Evolutionary conservation across 2,329 filamentous ascomycete species (phyloP).

Genomic region (Dryadomyces quercus-mongolicae): DNA sequence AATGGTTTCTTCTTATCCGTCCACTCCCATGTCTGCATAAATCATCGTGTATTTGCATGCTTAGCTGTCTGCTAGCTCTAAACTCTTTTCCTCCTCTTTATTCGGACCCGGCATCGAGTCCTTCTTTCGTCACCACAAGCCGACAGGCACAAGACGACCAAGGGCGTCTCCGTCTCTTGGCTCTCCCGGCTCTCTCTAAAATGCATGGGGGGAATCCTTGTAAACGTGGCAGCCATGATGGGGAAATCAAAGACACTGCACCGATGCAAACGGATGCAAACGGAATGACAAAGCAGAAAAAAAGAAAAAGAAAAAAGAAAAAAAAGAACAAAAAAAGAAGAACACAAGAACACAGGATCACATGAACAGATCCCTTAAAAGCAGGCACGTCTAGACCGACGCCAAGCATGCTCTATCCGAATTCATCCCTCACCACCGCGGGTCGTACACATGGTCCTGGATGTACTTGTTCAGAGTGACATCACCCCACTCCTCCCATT

Average conservation of each 20-base stretch:
- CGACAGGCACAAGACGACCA: too few relatives aligned
- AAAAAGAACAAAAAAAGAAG: not conserved
- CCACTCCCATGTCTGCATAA: too few relatives aligned
- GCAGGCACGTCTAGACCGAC: not conserved
- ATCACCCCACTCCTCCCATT: constrained; percentile 62
- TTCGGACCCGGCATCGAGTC: too few relatives aligned
- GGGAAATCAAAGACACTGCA: not conserved
- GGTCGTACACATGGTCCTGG: constrained; percentile 49
- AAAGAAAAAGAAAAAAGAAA: not conserved
- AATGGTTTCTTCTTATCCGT: too few relatives aligned
- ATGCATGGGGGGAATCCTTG: not conserved
- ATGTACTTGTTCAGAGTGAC: constrained; percentile 48
- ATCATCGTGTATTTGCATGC: not conserved
- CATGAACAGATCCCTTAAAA: too few relatives aligned
- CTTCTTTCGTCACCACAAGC: too few relatives aligned
- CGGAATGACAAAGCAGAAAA: not conserved
- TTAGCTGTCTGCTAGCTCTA: not conserved
- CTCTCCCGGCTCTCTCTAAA: not conserved
- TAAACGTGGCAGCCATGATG: not conserved
- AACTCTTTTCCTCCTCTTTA: not conserved
- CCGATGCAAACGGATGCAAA: not conserved
- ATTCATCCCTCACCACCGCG: constrained; percentile 15
- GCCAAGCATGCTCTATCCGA: not conserved
- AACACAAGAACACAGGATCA: too few relatives aligned
- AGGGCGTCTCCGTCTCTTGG: not conserved